Evolutionary conservation across 768 basidiomycete species (phyloP).

Genomic region (Strobilomyces dryophilus): DNA sequence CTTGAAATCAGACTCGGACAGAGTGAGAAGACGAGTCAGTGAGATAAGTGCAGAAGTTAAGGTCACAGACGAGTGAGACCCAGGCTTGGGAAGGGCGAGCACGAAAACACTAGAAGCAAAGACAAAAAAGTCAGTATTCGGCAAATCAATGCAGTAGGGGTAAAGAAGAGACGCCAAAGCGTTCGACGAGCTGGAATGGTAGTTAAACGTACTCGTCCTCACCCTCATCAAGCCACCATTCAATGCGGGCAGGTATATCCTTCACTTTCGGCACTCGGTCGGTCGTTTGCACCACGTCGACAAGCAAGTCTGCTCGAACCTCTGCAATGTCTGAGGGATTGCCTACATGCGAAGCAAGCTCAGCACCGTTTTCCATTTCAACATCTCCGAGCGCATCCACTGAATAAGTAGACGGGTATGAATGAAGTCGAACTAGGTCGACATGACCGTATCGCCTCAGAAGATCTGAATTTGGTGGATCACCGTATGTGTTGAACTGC

Average conservation of each 20-base stretch:
- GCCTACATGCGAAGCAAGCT: slow-evolving; percentile 33
- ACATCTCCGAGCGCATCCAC: slow-evolving; percentile 3
- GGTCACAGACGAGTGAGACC: slow-evolving; percentile 53
- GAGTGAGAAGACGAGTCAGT: slow-evolving; percentile 58
- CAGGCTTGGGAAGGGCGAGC: slow-evolving; percentile 21
- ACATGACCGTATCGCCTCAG: slow-evolving; percentile 94
- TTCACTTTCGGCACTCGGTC: slow-evolving; percentile 9
- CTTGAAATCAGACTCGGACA: slow-evolving; percentile 55
- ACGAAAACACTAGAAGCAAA: slow-evolving; percentile 8
- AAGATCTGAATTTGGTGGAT: slow-evolving; percentile 88
- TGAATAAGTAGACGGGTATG: slow-evolving; percentile 20
- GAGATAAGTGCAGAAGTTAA: slow-evolving; percentile 60
- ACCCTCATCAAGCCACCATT: slow-evolving; percentile 91
- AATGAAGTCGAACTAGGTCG: slow-evolving; percentile 60
- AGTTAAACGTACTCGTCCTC: slow-evolving; percentile 72
- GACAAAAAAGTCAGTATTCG: not conserved
- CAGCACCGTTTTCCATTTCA: slow-evolving; percentile 12
- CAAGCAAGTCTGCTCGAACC: slow-evolving; percentile 65
- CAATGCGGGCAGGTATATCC: slow-evolving; percentile 46
- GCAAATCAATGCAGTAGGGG: not conserved
- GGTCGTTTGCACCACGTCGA: slow-evolving; percentile 35
- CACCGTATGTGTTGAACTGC: slow-evolving; percentile 95
- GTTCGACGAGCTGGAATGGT: not conserved
- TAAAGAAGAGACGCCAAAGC: not conserved
- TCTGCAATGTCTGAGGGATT: slow-evolving; percentile 83